Conservation (phyloP, 208 protist species). For the Trypanosoma conorhini region DNA sequence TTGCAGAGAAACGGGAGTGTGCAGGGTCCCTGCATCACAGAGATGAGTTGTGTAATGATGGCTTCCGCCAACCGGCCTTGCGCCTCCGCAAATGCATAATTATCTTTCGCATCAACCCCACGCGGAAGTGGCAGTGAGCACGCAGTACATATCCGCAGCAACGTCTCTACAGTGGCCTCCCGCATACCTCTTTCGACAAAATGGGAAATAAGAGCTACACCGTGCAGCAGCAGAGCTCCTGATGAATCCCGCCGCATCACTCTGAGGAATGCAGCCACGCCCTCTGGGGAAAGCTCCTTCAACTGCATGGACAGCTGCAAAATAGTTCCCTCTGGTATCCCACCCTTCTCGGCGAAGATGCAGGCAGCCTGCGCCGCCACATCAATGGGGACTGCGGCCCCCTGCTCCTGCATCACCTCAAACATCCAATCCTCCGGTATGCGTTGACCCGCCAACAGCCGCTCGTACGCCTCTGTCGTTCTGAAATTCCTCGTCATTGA, state of each 20-base stretch:
- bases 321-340: constrained; percentile 31
- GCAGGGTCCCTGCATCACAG: constrained; percentile 16
- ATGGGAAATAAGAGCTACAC: constrained; percentile 14
- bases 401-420: constrained; percentile 29
- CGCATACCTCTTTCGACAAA: constrained; percentile 16
- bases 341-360: constrained; percentile 25
- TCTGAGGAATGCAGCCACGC: constrained; percentile 40
- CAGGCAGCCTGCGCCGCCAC: constrained; percentile 24
- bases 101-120: constrained; percentile 1
- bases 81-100: background rate
- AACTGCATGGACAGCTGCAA: constrained; percentile 21
- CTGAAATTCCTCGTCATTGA: constrained; percentile 15
- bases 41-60: constrained; percentile 25
- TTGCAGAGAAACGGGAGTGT: constrained; percentile 10
- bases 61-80: constrained; percentile 17
- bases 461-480: constrained; percentile 30
- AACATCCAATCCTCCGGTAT: constrained; percentile 36
- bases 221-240: constrained; percentile 29
- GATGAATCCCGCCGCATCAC: constrained; percentile 33
- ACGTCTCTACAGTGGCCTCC: constrained; percentile 24
- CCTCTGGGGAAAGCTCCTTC: constrained; percentile 15
- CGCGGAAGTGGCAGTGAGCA: constrained; percentile 32
- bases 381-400: constrained; percentile 10
- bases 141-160: constrained; percentile 31
- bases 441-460: constrained; percentile 8